Evolutionary conservation across 2,329 filamentous ascomycete species (phyloP), one percentile per base, ranked within the genome.

Genomic region (Nakataea oryzae): DNA sequence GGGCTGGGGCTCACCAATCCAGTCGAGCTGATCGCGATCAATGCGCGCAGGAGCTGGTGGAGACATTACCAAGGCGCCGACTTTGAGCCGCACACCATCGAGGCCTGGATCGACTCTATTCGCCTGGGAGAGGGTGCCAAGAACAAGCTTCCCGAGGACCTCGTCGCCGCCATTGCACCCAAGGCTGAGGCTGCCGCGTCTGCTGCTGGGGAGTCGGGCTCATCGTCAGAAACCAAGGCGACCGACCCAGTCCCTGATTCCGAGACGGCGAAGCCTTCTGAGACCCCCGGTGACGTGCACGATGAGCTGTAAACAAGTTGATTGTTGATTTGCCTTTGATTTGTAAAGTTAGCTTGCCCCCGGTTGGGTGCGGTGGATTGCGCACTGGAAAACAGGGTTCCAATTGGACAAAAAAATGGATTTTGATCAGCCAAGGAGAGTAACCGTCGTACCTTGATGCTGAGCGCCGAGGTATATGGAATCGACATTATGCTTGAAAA

Each of bases 81-180:
- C 56, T 86, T 86, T 57, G 84, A 82, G 62, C 71, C 80, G 28
- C 78, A 82, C 61, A 83, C 81, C 29, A 78, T 99, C 32, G 91
- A 96, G 76, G 78, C 79, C 65, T 99, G 93, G 91, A 85, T 99
- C 63, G 95, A 99, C 70, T 82, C 85, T n/a, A 91, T 97, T 65
- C 87, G 91, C 50, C 82, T 99, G 80, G 91, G 93, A 61, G 93
- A 97, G 71, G 89, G 91, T 2, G 77, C 82, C 63, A 97, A 93
- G 80, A 81, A 86, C 69, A 90, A 87, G 76, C 73, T 95, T 55
- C 89, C 90, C 0, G 81, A 83, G 63, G 82, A 80, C 2, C 69
- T 90, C 56, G 70, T 88, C 34, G 75, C 77, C 21, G 73, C 75
- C 61, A 72, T 72, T 13, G 74, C 59, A 62, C 55, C 71, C 14